Evolutionary conservation across 2,329 filamentous ascomycete species (phyloP), one percentile per base, ranked within the genome.

Genomic region (Epichloe coenophiala): DNA sequence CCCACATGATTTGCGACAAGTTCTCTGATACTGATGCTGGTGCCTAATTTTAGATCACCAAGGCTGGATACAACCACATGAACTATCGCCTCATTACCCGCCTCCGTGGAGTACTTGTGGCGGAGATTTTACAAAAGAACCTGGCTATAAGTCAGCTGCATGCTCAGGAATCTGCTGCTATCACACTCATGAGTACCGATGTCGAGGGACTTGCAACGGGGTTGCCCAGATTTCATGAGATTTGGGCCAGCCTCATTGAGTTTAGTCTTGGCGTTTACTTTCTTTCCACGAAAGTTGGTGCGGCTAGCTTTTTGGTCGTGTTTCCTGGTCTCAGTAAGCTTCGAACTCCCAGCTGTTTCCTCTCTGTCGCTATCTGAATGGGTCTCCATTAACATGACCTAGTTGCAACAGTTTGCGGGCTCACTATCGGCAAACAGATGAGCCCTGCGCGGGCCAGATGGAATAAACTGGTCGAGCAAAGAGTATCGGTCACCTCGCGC

Each of bases 241-340:
- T 63, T 4, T 69, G 67, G 66, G 63, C 66, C 1, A 58, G 59
- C 37, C 21, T 62, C 0, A 54, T 69, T 41, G 53, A 57, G 40
- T 37, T 56, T 37, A 48, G 21, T 6, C 33, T 55, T 5, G 56
- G 49, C n/a, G 50, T 51, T 4, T 57, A 54, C 38, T 33, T 57
- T 11, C 33, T 57, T n/a, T 38, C 46, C 4, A 49, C 42, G 2
- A 17, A 44, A 15, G 48, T 54, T 19, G 51, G 52, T 6, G 33
- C 17, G 1, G 50, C 54, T 17, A 49, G 43, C 12, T 52, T 56
- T 15, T 45, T 56, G 12, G 45, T 53, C 12, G 77, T 76, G 83
- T 89, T 89, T 51, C 86, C 86, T 2, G 81, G 83, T 53, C 86
- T 82, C n/a, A 47, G 58, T 50, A 42, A 47, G 46, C 50, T 31